phyloP scores from a whole-genome alignment of 495 filamentous ascomycete genomes.

The Aspergillus funiculosus region DNA sequence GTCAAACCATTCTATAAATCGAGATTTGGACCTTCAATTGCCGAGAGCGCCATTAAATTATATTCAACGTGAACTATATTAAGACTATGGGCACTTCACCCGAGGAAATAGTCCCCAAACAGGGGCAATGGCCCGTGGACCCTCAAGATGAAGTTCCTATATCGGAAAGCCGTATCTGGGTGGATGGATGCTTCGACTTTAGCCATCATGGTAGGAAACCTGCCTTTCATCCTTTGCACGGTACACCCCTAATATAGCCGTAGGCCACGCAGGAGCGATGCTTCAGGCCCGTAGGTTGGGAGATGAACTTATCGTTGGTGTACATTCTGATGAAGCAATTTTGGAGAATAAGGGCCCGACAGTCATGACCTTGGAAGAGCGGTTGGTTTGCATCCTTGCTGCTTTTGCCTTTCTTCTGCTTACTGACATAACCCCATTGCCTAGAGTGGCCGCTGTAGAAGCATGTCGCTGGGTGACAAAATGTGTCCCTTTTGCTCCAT shows the following conservation, averaged over 20 bases:
- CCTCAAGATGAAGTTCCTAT: constrained; percentile 57
- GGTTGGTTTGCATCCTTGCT: constrained; percentile 44
- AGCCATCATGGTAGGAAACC: constrained; percentile 75
- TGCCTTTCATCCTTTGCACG: background rate
- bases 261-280: constrained; percentile 94
- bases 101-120: constrained; percentile 35
- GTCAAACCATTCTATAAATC: too few species aligned
- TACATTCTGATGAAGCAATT: constrained; percentile 93
- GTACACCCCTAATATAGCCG: constrained; percentile 13
- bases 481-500: constrained; percentile 79
- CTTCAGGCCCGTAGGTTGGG: constrained; percentile 86
- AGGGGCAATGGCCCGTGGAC: constrained; percentile 60
- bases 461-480: constrained; percentile 91
- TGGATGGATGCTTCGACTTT: constrained; percentile 99
- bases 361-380: constrained; percentile 89
- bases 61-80: background rate
- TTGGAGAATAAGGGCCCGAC: constrained; percentile 95
- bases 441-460: constrained; percentile 72
- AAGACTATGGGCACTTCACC: constrained; percentile 20
- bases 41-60: background rate
- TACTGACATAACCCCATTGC: constrained; percentile 22
- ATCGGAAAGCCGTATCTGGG: constrained; percentile 78
- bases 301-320: constrained; percentile 78
- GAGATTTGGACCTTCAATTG: background rate
- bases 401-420: background rate